A percentile compares a stretch with the other conserved stretches of the same genome.
phyloP scores from a whole-genome alignment of 1,284 basidiomycete genomes.

The Singerocomus inundabilis region DNA sequence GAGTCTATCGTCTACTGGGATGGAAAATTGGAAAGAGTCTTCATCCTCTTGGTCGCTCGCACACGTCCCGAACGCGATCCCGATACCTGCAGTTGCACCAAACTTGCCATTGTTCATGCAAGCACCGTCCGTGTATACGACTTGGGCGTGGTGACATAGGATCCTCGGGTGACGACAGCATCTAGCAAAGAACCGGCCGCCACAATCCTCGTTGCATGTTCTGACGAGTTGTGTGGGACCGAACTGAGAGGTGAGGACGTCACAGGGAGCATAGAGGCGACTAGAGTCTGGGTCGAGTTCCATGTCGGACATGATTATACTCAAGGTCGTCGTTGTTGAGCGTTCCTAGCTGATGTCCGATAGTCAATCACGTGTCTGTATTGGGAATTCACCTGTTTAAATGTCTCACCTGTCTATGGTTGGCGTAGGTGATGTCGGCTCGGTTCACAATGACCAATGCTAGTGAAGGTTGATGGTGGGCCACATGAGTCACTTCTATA shows the following conservation, averaged over 20 bases:
- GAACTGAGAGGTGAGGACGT: background rate
- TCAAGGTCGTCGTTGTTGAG: background rate
- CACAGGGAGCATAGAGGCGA: background rate
- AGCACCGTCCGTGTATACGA: slow-evolving; percentile 15
- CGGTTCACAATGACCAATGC: too few relatives aligned
- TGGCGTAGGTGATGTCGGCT: too few relatives aligned
- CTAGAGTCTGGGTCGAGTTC: background rate
- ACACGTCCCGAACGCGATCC: slow-evolving; percentile 8
- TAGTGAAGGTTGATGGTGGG: too few relatives aligned
- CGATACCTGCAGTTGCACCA: slow-evolving; percentile 7
- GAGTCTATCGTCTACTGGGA: slow-evolving; percentile 27
- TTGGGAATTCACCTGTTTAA: too few relatives aligned
- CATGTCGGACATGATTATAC: background rate
- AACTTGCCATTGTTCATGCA: slow-evolving; percentile 5
- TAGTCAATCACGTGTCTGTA: background rate
- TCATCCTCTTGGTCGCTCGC: background rate
- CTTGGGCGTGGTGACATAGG: background rate
- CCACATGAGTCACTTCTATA: too few relatives aligned
- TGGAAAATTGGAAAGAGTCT: slow-evolving; percentile 8
- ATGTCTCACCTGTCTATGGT: too few relatives aligned
- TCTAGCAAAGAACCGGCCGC: background rate
- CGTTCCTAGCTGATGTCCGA: background rate
- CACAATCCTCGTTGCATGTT: background rate
- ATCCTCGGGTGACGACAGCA: background rate
- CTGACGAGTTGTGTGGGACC: background rate